Base-by-base conservation (phyloP, 2,329 filamentous ascomycete genomes). In the Pseudomassariella vexata region DNA sequence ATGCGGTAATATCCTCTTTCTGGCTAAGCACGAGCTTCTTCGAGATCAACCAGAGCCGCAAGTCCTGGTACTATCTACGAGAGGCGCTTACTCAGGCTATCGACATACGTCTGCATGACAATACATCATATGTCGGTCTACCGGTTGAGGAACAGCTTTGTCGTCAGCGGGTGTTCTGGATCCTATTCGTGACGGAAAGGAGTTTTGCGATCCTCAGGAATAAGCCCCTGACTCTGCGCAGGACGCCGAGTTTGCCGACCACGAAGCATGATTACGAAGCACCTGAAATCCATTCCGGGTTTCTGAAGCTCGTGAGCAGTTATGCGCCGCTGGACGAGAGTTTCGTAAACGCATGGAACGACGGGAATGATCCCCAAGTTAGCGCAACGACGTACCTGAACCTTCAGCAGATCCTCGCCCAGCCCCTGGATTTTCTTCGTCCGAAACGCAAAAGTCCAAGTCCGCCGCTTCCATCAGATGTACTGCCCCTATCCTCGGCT, bases 281-380 rank as follows among this genome's bases (percentile, higher is more conserved):
- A 0, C 58, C 60, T 1, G 66, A 68, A 16, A 68, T 76, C 34
- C 61, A 75, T 19, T 59, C 68, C 9, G 77, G 78, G 2, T 79
- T 82, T 39, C 60, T 74, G 20, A 69, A 76, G 39, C 62, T 82
- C 9, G 70, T 79, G 26, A 66, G 72, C 30, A 68, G 78, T 10
- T 82, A 77, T 52, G 68, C 70, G 20, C 74, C 74, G 2, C 71
- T 82, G 22, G 75, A 82, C 46, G 73, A 80, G 41, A 71, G 66
- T 1, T 81, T 82, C 44, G 66, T 82, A 10, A 66, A 70, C 9
- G 62, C 77, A 1, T 82, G 78, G 77, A 82, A 82, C 50, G 74
- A 79, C 39, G 64, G 70, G 4, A 60, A 60, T 14, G 56, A 60
- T 24, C 53, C 60, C 26, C 35, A 46, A 14, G 49, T 60, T 25